Percentiles rank a stretch among this genome's conserved stretches.
Evolutionary conservation across 106 monocot genomes (phyloP).

Genomic region (Allium fistulosum): DNA sequence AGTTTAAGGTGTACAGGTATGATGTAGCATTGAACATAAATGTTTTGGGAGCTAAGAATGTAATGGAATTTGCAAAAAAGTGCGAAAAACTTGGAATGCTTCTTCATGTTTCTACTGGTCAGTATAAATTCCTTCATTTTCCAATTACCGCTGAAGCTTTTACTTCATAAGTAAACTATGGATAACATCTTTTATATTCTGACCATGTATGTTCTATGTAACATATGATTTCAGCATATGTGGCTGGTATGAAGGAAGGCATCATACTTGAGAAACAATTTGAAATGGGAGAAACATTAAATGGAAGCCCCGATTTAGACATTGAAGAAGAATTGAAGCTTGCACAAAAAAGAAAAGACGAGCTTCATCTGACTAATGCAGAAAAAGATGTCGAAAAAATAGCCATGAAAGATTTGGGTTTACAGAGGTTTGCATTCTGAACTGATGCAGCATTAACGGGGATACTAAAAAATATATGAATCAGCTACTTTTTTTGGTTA

Average conservation of each 20-base stretch:
- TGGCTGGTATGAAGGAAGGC: slow-evolving; percentile 42
- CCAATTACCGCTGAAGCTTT: too few species aligned
- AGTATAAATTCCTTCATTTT: not conserved
- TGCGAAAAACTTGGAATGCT: slow-evolving; percentile 29
- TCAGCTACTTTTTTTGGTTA: not conserved
- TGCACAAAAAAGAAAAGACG: not conserved
- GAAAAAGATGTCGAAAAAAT: slow-evolving; percentile 3
- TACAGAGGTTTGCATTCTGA: slow-evolving; percentile 7
- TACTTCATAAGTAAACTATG: too few species aligned
- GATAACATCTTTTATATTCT: too few species aligned
- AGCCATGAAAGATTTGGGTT: slow-evolving; percentile 18
- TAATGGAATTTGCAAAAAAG: slow-evolving; percentile 31
- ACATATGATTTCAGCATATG: slow-evolving; percentile 42
- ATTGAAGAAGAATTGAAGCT: slow-evolving; percentile 42
- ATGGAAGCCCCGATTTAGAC: slow-evolving; percentile 27
- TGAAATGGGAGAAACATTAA: slow-evolving; percentile 36
- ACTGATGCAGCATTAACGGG: not conserved
- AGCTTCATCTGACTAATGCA: not conserved
- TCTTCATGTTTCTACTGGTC: slow-evolving; percentile 50
- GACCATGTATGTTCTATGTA: not conserved
- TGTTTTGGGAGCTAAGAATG: slow-evolving; percentile 39
- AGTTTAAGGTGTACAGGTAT: slow-evolving; percentile 16
- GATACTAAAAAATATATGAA: not conserved
- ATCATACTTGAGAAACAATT: slow-evolving; percentile 46
- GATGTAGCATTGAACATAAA: slow-evolving; percentile 39